Base-by-base conservation (phyloP, 1,139 yeast genomes). In the Sugiyamaella paludigena region DNA sequence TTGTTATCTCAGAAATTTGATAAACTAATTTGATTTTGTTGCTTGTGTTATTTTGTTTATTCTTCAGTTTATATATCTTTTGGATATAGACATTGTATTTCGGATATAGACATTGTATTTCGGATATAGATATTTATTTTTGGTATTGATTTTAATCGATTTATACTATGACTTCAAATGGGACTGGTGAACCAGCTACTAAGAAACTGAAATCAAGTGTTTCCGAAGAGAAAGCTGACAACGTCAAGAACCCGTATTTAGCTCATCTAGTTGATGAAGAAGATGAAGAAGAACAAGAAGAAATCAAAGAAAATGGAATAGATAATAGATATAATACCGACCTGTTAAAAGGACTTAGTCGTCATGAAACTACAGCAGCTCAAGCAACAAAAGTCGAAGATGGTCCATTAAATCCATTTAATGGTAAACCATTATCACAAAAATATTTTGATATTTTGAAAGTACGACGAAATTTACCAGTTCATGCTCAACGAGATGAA, bases 401-500 rank as follows among this genome's bases (percentile, higher is more conserved):
- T 53, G 87, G 83, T 0, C 71, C 74, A 0, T 59, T 59, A 30
- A 92, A 91, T 63, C 94, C 96, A 2, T 91, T 92, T 71, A 87
- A 89, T 1, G 94, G 94, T 8, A 59, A 69, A 12, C 57, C 65
- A 15, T 83, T 84, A 59, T 67, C 84, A 6, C 70, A 79, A 41
- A 79, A 81, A 62, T 92, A 92, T 68, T 79, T 82, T 60, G 87
- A 80, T 53, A 92, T 92, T 53, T 74, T 94, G 53, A 80, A 81
- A 60, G 77, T 76, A 27, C 81, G 98, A 68, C 79, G 95, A 59
- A 86, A 87, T 56, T 76, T 92, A 56, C 99, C 98, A 0, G 98
- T 92, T 13, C 96, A 91, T 69, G 81, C 92, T 32, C 97, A 92
- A 70, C 78, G 98, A 65, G 85, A 82, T 47, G 96, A 91, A 70